phyloP scores from a whole-genome alignment of 352 stramenopile genomes.

The Phytophthora fragariaefolia region DNA sequence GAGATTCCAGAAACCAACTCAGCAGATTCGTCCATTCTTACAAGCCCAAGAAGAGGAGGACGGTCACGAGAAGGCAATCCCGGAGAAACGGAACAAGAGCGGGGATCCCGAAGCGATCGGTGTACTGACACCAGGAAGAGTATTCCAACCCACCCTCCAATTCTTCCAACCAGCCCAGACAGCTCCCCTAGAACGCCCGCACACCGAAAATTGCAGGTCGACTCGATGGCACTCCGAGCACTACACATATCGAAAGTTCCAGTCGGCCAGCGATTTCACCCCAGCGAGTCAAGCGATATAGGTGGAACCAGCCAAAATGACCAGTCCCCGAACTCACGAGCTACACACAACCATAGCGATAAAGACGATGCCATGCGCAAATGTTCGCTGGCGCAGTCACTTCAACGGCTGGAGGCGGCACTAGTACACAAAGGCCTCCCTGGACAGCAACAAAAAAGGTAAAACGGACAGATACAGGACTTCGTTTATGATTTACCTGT shows the following conservation, averaged over 20 bases:
- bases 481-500: conserved; percentile 24
- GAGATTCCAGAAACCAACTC: conserved; percentile 13
- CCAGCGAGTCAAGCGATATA: not conserved
- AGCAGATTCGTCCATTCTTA: not conserved
- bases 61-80: conserved; percentile 11
- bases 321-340: not conserved
- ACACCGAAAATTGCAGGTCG: conserved; percentile 27
- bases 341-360: not conserved
- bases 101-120: not conserved
- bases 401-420: conserved; percentile 25
- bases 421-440: conserved; percentile 11
- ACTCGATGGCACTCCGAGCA: conserved; percentile 30
- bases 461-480: conserved; percentile 5
- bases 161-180: not conserved
- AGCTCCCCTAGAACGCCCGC: conserved; percentile 8
- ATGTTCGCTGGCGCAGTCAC: conserved; percentile 19
- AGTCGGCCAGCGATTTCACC: not conserved
- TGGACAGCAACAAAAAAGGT: conserved; percentile 12
- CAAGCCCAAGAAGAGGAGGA: conserved; percentile 1
- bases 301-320: conserved; percentile 1
- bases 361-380: conserved; percentile 11
- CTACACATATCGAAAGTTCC: conserved; percentile 29
- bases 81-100: conserved; percentile 14
- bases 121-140: not conserved
- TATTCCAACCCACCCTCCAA: conserved; percentile 7